Conservation (phyloP, 2,329 filamentous ascomycete species). For the Fusarium chaquense region DNA sequence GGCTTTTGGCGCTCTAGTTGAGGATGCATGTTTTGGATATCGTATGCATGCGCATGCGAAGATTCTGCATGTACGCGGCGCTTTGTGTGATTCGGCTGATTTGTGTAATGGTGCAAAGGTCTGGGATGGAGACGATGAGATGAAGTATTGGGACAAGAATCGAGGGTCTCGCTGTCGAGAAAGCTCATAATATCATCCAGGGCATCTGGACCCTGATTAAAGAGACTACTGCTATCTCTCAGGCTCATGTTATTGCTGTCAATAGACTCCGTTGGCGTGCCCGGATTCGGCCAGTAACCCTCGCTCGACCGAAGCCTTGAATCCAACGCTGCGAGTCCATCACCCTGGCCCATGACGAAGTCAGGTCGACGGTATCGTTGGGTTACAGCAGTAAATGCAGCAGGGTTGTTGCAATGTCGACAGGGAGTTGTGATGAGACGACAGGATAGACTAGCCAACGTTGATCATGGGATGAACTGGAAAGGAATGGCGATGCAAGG, state of each 20-base stretch:
- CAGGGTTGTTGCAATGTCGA: conserved; percentile 40
- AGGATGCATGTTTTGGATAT: conserved; percentile 35
- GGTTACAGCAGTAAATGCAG: conserved; percentile 18
- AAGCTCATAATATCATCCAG: conserved; percentile 46
- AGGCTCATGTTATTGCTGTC: conserved; percentile 29
- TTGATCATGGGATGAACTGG: conserved; percentile 47
- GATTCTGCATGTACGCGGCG: conserved; percentile 32
- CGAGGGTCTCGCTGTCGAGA: conserved; percentile 47
- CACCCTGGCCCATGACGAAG: conserved; percentile 46
- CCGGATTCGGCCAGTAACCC: conserved; percentile 33
- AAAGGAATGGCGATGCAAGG: conserved; percentile 45
- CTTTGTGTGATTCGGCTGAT: conserved; percentile 25
- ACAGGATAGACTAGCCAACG: conserved; percentile 33
- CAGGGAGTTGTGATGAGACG: conserved; percentile 44
- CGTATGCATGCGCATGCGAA: conserved; percentile 36
- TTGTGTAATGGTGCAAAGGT: conserved; percentile 37
- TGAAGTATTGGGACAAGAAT: conserved; percentile 39
- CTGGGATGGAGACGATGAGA: conserved; percentile 36
- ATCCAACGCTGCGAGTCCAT: conserved; percentile 39
- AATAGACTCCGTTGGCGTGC: conserved; percentile 26
- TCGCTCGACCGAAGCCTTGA: conserved; percentile 40
- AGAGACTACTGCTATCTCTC: conserved; percentile 31
- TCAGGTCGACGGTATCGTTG: conserved; percentile 27
- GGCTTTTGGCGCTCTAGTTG: conserved; percentile 32
- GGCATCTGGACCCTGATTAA: conserved; percentile 30